Evolutionary conservation across 179 eudicot species (phyloP), one percentile per base, ranked within the genome.

Genomic region (Silene noctiflora): DNA sequence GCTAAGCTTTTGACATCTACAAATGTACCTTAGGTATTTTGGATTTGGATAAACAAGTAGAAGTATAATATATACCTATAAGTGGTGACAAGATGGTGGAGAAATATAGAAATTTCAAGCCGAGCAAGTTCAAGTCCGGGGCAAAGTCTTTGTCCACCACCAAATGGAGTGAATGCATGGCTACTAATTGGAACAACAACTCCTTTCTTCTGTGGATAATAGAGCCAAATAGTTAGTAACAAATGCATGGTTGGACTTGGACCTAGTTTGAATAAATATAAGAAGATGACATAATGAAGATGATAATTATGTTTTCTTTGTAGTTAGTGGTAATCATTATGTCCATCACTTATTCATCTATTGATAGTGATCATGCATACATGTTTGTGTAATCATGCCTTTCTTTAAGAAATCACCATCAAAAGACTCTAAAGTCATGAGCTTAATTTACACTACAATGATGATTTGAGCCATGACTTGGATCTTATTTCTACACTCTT

Each of bases 61-160:
- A 13, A 12, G 4, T 1, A 27, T 8, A 63, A 6, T 11, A 24
- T 22, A 21, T 86, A 91, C 97, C 90, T 83, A 83, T 86, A 90
- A 20, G 91, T 88, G 72, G 97, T 95, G 71, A 91, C 90, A 69
- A 95, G 84, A 81, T 93, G 97, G 75, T 93, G 99, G 64, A 95
- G 95, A 82, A 95, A 93, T 11, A 95, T 93, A 0, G 95, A 84
- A 75, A 95, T 91, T 81, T 95, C 97, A 2, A 95, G 97, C 81
- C 97, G 84, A 27, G 99, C 84, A 48, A 95, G 83, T 78, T 95
- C 99, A 51, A 91, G 76, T 60, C 99, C 97, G 12, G 99, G 97
- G 75, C 99, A 95, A 7, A 95, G 81, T 84, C 99, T 87, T 56
- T 95, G 99, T n/a, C 99, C 99, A 29, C 99, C 99, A 46, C 99